Evolutionary conservation across 768 basidiomycete species (phyloP), one percentile per base, ranked within the genome.

Genomic region (Trametes gibbosa): DNA sequence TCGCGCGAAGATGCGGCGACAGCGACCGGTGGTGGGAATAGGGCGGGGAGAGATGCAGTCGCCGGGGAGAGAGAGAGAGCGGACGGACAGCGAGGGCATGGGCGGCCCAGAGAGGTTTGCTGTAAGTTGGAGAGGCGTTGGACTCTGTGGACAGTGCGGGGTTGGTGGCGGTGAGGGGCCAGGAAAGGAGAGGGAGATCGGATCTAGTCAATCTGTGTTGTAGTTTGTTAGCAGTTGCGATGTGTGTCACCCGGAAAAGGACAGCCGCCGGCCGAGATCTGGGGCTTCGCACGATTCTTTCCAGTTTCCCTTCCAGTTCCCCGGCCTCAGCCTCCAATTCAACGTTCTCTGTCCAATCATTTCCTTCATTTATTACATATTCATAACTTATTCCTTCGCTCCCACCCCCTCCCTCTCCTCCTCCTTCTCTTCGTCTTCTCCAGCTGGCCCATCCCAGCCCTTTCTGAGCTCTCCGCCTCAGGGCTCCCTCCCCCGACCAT

Each of bases 161-260:
- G 58, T 17, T 49, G 27, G 58, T 59, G 58, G 58, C 58, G 40
- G 58, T 59, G 58, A 59, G 37, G 32, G 10, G 55, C 32, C 32
- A 21, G 21, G 14, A 29, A 29, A 19, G 37, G 49, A 6, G 21
- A 5, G 13, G 21, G 13, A 9, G 19, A 24, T 13, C 12, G 43
- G 43, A n/a, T 10, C 9, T 9, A 6, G 40, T 5, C 40, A 5
- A n/a, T 16, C 14, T n/a, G n/a, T n/a, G 47, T 49, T 49, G 25
- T 40, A 16, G 17, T 29, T 46, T 16, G 53, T 46, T 45, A 19
- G 45, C 21, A 13, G 24, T 16, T n/a, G 43, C 46, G 47, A 50
- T 37, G 47, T 41, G 37, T 40, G 55, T 56, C 39, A 49, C 47
- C 47, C 47, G 43, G 34, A 2, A 29, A 21, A n/a, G 21, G 24